Percentiles rank a stretch among this genome's conserved stretches.
Conservation (phyloP, 768 basidiomycete species). For the Suillus clintonianus region DNA sequence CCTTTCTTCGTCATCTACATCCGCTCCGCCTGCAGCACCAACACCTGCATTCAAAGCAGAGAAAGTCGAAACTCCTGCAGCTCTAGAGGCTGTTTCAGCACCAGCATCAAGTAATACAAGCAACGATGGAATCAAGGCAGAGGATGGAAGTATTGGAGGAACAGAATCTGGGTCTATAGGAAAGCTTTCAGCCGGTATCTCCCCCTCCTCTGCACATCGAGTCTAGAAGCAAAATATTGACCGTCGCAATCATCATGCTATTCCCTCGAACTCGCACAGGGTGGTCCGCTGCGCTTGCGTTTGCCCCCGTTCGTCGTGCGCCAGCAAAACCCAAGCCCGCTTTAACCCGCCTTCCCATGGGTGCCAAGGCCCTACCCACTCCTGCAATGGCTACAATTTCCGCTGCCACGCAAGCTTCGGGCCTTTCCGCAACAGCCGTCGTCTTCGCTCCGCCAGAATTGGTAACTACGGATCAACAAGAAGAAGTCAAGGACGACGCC, state of each 20-base stretch:
- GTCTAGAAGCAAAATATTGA: constrained; percentile 37
- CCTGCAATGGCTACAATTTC: constrained; percentile 20
- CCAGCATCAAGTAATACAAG: constrained; percentile 21
- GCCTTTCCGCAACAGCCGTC: constrained; percentile 59
- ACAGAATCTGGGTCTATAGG: constrained; percentile 33
- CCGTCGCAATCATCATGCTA: constrained; percentile 34
- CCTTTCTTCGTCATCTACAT: constrained; percentile 42
- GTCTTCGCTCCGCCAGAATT: constrained; percentile 71
- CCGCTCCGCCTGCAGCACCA: constrained; percentile 29
- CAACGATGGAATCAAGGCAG: constrained; percentile 24
- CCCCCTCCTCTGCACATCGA: constrained; percentile 44
- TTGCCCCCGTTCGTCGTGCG: constrained; percentile 77
- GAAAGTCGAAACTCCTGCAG: constrained; percentile 17
- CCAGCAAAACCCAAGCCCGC: constrained; percentile 49
- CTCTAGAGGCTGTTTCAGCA: constrained; percentile 21
- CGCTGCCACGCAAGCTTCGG: constrained; percentile 27
- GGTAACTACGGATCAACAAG: constrained; percentile 33
- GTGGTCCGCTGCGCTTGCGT: constrained; percentile 90
- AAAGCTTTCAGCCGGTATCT: constrained; percentile 60
- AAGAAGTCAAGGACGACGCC: constrained; percentile 27
- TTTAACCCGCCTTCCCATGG: constrained; percentile 55
- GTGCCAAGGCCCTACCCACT: constrained; percentile 44
- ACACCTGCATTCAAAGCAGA: constrained; percentile 22
- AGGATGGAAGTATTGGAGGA: constrained; percentile 25
- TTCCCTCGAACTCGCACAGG: constrained; percentile 46